Base-by-base conservation (phyloP, 2,329 filamentous ascomycete genomes). In the Rutstroemia sp. region DNA sequence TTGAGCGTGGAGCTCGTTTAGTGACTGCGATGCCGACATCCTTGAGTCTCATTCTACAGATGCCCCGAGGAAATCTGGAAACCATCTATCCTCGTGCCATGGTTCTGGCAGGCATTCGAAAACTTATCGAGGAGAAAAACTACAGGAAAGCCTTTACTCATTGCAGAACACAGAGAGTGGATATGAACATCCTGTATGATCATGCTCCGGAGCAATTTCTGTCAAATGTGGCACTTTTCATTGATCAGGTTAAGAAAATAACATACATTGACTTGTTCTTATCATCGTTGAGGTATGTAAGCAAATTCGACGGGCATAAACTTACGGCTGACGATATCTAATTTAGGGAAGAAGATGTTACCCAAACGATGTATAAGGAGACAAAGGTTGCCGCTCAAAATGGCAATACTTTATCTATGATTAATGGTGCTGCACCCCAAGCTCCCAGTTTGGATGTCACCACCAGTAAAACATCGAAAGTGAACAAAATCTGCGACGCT, bases 111-210 rank as follows among this genome's bases (percentile, higher is more conserved):
- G 92, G 91, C 25, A 95, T 99, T 56, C 83, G 94, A 48, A 81
- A 82, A 50, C 83, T 88, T 51, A 89, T 99, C 51, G 87, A 91
- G 54, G 76, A 81, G 34, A 88, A 88, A 69, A 83, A 94, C 65
- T 99, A 96, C 67, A 82, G 80, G 49, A 83, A 82, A 51, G 94
- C 94, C 0, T 99, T 96, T 69, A 76, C 88, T 21, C 86, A 90
- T 60, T 97, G 94, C 69, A 84, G 94, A 51, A 92, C 86, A 21
- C 95, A 99, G 69, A 83, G 95, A 63, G 94, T 99, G 0, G 94
- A 99, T 67, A 92, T 97, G 87, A 99, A 99, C 67, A 92, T 99
- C 59, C 76, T 99, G 2, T 92, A 95, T 67, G 94, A 99, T 67
- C 89, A 97, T 72, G 84, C 84, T n/a, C 90, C 92, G 0, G 78